Evolutionary conservation across 495 filamentous ascomycete species (phyloP).

Genomic region (Tetracladium marchalianum): DNA sequence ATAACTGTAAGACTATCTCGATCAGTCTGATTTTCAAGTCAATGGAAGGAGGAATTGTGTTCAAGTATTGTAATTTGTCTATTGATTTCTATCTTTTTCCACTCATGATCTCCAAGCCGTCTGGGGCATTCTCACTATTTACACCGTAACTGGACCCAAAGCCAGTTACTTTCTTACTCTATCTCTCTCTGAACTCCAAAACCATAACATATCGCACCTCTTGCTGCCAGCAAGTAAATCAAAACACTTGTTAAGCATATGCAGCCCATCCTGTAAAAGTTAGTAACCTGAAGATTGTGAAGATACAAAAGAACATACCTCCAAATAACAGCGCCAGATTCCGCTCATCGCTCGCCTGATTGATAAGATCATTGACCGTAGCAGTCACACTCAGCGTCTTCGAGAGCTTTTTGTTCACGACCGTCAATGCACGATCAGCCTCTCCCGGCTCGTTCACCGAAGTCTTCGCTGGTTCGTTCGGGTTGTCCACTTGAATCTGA

Average conservation of each 20-base stretch:
- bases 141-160: too few species aligned
- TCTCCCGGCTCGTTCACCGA: conserved; percentile 71
- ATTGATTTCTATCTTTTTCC: too few species aligned
- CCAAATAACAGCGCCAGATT: conserved; percentile 88
- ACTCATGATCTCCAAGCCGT: too few species aligned
- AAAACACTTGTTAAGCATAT: conserved; percentile 37
- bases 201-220: too few species aligned
- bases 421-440: conserved; percentile 81
- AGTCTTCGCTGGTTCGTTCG: conserved; percentile 23
- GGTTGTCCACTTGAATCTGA: conserved; percentile 24
- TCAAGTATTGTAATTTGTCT: too few species aligned
- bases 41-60: too few species aligned
- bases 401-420: conserved; percentile 88
- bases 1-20: too few species aligned
- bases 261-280: conserved; percentile 49
- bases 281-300: conserved; percentile 7
- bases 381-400: conserved; percentile 89
- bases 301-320: conserved; percentile 43
- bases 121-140: too few species aligned
- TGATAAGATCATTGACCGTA: conserved; percentile 94
- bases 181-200: too few species aligned
- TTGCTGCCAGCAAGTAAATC: not conserved
- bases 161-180: too few species aligned
- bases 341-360: conserved; percentile 85
- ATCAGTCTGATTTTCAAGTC: too few species aligned